Percentiles rank a stretch among this genome's conserved stretches.
Evolutionary conservation across 2,329 filamentous ascomycete species (phyloP).

Genomic region (Paraphaeosphaeria minitans): DNA sequence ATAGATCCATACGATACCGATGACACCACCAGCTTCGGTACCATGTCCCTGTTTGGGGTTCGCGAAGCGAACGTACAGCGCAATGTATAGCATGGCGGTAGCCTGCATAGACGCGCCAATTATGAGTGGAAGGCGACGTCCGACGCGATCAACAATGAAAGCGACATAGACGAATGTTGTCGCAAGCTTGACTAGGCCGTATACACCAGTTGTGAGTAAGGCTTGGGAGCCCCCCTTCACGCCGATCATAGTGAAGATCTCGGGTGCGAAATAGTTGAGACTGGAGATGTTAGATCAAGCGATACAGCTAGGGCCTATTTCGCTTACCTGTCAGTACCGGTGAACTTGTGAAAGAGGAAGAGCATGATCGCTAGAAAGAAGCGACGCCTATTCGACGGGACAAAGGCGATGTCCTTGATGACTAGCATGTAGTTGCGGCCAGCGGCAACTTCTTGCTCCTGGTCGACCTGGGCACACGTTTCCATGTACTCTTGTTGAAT

Average conservation of each 20-base stretch:
- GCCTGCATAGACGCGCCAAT: conserved; percentile 38
- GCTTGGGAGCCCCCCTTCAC: conserved; percentile 17
- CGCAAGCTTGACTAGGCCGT: conserved; percentile 43
- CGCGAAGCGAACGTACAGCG: conserved; percentile 8
- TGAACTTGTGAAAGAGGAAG: conserved; percentile 52
- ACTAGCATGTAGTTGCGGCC: conserved; percentile 44
- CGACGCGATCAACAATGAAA: conserved; percentile 42
- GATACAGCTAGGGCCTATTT: no score
- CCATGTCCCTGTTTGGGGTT: conserved; percentile 20
- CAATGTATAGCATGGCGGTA: conserved; percentile 42
- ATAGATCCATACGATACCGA: conserved; percentile 47
- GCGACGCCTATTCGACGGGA: conserved; percentile 34
- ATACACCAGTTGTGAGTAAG: conserved; percentile 48
- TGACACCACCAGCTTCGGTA: conserved; percentile 48
- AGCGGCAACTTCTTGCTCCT: conserved; percentile 34
- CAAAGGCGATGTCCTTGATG: conserved; percentile 24
- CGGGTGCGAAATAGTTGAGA: conserved; percentile 50
- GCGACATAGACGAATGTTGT: conserved; percentile 42
- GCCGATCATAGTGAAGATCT: conserved; percentile 50
- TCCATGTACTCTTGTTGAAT: conserved; percentile 48
- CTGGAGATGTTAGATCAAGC: neutral
- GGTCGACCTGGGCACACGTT: conserved; percentile 44
- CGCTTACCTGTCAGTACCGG: conserved; percentile 41
- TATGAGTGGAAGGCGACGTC: conserved; percentile 37
- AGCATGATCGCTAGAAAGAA: conserved; percentile 45